Conservation (phyloP, 148 eudicot species). For the Heliamphora exappendiculata region DNA sequence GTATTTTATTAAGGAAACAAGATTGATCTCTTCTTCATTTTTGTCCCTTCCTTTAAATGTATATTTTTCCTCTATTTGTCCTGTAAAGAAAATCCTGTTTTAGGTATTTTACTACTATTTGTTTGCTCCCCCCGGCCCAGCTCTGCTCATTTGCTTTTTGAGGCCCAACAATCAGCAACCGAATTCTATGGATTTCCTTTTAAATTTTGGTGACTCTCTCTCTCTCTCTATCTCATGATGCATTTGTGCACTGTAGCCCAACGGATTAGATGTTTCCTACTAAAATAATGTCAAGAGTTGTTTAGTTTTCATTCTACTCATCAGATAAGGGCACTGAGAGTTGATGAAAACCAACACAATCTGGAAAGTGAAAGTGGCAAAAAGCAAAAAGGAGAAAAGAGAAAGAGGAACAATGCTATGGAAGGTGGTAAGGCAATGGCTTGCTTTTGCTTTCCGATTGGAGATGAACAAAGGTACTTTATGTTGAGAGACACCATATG, state of each 20-base stretch:
- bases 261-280: neutral
- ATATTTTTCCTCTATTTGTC: no score
- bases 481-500: neutral
- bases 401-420: neutral
- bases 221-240: neutral
- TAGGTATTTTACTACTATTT: no score
- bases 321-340: neutral
- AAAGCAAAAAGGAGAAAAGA: no score
- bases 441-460: neutral
- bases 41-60: neutral
- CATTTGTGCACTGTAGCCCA: neutral
- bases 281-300: neutral
- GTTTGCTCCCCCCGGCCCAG: no score
- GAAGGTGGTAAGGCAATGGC: neutral
- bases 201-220: neutral
- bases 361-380: neutral
- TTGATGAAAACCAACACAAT: neutral
- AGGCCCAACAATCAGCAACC: no score
- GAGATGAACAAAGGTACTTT: neutral
- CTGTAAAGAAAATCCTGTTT: no score
- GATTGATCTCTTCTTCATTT: neutral
- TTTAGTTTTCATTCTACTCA: neutral
- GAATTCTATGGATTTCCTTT: neutral
- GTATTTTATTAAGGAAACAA: neutral
- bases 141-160: no score